Evolutionary conservation across 768 basidiomycete genomes (phyloP).

Genomic region (Grammothele lineata): DNA sequence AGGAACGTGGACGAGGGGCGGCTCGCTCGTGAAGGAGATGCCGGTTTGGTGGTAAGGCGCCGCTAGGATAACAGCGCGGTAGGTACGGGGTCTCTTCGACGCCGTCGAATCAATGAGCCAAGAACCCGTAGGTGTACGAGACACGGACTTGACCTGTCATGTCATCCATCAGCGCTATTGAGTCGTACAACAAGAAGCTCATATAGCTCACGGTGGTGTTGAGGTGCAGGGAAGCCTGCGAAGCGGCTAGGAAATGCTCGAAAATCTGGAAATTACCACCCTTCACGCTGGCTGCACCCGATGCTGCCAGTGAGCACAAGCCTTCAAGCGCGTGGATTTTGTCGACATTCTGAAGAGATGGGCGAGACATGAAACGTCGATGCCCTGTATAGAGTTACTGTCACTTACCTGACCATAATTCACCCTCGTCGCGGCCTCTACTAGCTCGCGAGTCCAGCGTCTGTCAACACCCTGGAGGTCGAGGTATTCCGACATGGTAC

Average conservation of each 20-base stretch:
- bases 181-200: neutral
- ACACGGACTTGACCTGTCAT: conserved; percentile 58
- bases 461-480: conserved; percentile 47
- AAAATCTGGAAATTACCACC: conserved; percentile 88
- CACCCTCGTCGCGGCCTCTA: conserved; percentile 77
- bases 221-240: conserved; percentile 65
- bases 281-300: conserved; percentile 57
- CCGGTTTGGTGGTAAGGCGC: conserved; percentile 75
- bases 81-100: conserved; percentile 29
- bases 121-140: conserved; percentile 31
- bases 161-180: conserved; percentile 1
- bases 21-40: conserved; percentile 46
- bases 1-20: conserved; percentile 52
- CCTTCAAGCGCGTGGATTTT: conserved; percentile 77
- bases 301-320: conserved; percentile 64
- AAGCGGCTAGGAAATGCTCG: conserved; percentile 68
- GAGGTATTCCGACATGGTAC: conserved; percentile 56
- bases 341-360: conserved; percentile 48
- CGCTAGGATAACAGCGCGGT: conserved; percentile 79
- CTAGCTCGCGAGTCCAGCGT: conserved; percentile 64
- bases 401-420: conserved; percentile 74
- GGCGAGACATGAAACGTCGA: no score
- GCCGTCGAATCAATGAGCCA: conserved; percentile 52
- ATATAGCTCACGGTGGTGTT: conserved; percentile 55
- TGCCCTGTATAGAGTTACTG: no score